Percentiles rank a stretch among this genome's conserved stretches.
These are phyloP conservation scores for Rhizopogon rudus DNA, from an alignment of 768 basidiomycete genomes.

Conservation along the genomic window DNA sequence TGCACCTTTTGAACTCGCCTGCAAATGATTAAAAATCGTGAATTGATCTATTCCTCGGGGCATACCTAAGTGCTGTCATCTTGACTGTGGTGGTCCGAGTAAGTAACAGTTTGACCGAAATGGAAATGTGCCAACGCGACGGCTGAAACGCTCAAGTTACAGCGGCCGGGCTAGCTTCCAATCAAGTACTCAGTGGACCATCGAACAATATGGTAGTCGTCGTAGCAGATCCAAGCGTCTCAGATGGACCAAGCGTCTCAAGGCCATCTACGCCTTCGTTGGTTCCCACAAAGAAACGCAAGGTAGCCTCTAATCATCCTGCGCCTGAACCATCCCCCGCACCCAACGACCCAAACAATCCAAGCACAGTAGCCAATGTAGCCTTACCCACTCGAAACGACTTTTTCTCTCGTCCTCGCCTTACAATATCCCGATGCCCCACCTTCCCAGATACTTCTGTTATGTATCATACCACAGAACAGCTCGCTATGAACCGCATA, in stretches of 20 bases:
- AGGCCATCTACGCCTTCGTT: conserved; percentile 25
- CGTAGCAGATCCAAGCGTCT: background rate
- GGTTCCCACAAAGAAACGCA: conserved; percentile 41
- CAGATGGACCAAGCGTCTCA: background rate
- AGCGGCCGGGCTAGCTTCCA: too few relatives aligned
- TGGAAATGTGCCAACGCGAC: background rate
- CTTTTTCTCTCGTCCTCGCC: conserved; percentile 62
- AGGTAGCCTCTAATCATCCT: conserved; percentile 33
- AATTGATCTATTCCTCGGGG: background rate
- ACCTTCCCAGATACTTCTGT: conserved; percentile 52
- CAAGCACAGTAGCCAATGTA: conserved; percentile 33
- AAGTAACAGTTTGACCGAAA: background rate
- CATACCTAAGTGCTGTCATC: conserved; percentile 39
- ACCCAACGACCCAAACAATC: conserved; percentile 47
- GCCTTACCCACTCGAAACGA: conserved; percentile 65
- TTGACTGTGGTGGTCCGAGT: background rate
- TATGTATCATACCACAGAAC: conserved; percentile 61
- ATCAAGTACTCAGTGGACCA: background rate
- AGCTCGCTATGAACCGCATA: conserved; percentile 66
- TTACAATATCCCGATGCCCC: conserved; percentile 73
- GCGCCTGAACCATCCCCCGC: conserved; percentile 45
- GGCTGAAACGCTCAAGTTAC: conserved; percentile 7
- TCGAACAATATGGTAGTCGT: background rate
- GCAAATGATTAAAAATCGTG: conserved; percentile 9
- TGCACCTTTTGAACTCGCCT: conserved; percentile 78